Evolutionary conservation across 2,329 filamentous ascomycete species (phyloP).

Genomic region (Hymenotorrendiella dingleyae): DNA sequence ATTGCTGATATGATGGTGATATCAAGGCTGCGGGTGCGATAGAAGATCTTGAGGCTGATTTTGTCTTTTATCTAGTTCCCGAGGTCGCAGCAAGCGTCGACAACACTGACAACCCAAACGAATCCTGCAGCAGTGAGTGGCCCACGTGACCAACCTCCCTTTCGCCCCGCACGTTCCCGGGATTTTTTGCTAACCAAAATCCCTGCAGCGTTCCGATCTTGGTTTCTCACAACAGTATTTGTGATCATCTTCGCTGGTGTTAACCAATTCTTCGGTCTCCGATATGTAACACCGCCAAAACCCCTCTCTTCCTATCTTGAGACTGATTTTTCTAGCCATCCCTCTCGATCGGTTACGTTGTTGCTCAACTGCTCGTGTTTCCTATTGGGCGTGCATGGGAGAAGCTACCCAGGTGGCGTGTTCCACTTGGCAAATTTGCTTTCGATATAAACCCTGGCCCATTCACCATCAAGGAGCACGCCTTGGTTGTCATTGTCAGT

Average conservation of each 20-base stretch:
- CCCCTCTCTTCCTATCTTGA: neutral
- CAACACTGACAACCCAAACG: slow-evolving; percentile 28
- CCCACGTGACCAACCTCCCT: no score
- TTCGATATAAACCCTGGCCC: slow-evolving; percentile 57
- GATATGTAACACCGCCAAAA: slow-evolving; percentile 4
- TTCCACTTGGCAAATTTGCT: slow-evolving; percentile 35
- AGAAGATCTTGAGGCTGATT: no score
- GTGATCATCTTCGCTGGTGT: slow-evolving; percentile 12
- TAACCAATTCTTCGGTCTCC: slow-evolving; percentile 17
- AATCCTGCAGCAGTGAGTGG: slow-evolving; percentile 31
- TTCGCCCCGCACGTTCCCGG: no score
- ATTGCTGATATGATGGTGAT: neutral
- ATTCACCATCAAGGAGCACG: slow-evolving; percentile 64
- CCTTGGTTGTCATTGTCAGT: slow-evolving; percentile 60
- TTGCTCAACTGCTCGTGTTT: slow-evolving; percentile 44
- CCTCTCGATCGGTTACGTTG: slow-evolving; percentile 15
- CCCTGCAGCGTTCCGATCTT: slow-evolving; percentile 43
- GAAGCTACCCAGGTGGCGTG: slow-evolving; percentile 15
- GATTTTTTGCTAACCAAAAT: neutral
- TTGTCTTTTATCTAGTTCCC: slow-evolving; percentile 27
- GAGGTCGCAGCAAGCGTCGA: slow-evolving; percentile 34
- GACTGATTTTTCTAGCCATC: slow-evolving; percentile 4
- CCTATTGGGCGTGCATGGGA: slow-evolving; percentile 55
- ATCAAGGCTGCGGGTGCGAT: no score
- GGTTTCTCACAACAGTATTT: slow-evolving; percentile 44